Base-by-base conservation (phyloP, 257 asterid species). In the Echium plantagineum region DNA sequence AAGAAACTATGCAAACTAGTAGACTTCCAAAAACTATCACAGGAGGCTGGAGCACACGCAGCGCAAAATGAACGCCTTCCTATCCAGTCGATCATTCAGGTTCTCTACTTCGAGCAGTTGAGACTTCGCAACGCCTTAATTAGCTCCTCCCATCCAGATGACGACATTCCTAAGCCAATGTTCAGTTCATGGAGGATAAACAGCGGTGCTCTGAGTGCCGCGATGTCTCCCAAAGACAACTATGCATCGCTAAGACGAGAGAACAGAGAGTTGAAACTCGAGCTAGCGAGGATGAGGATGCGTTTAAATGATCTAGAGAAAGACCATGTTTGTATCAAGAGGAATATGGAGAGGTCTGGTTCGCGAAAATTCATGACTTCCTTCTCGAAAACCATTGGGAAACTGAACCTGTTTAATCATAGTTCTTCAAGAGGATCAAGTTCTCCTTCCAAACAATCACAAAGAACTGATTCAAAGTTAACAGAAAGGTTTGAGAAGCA, bases 1-100 rank as follows among this genome's bases (percentile, higher is more conserved):
- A 83, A 81, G 71, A 85, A 77, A 69, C 84, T 91, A 16, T 79
- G 95, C 87, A 88, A 80, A 71, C 61, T 87, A 84, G 78, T 88
- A 1, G 96, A 91, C 72, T 88, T 88, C 56, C 96, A 91, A 75
- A 91, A 88, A 62, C 82, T 91, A 42, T 80, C 96, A 52, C 90
- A 78, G 57, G 96, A 91, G 78, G 95, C 96, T 0, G 96, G 98
- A 5, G 85, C 96, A 3, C 98, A 91, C 6, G 98, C 98, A 8
- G 98, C 98, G 17, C 96, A 88, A 73, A 91, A 88, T 66, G 98
- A 91, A 52, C 93, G 96, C 60, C 98, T 91, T 32, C 90, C 98
- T 0, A 70, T 88, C 78, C 98, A 91, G 68, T 85, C 98, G 15
- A 84, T 88, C 20, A 96, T 91, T 53, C 98, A 91, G 68, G 98